Evolutionary conservation across 148 eudicot species (phyloP), one percentile per base, ranked within the genome.

Genomic region (Silene conica): DNA sequence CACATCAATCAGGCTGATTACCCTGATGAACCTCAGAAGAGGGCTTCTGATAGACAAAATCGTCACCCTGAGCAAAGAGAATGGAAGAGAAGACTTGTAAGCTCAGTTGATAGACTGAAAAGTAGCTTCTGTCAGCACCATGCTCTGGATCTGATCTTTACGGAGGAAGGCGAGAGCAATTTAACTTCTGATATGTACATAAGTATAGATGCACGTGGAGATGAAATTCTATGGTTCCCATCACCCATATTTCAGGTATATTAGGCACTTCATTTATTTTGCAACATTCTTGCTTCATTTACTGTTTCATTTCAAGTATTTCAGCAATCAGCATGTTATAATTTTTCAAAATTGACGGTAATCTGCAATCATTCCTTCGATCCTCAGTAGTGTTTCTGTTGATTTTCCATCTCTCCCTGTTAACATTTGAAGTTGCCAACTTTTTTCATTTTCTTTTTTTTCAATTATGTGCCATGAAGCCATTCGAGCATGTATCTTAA

Each of bases 41-140:
- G 89, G 76, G 81, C 81, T 41, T 79, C 78, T 41, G 98, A 95
- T 72, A 82, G 89, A 78, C 96, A 88, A 78, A 89, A 82, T 72
- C 96, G 96, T 64, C 80, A 95, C 74, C 93, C 98, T 74, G 98
- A 95, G 83, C 97, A 84, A 73, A 92, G 96, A 79, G 98, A 91
- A 86, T 95, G 98, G 98, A 92, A 80, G 80, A 89, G 89, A 74
- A 89, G 90, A 78, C 97, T 95, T 74, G 86, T 86, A 52, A 81
- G 80, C 73, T 83, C 84, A n/a, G 93, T 95, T 75, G 97, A 94
- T 77, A 83, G 98, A 81, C 84, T 95, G 22, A 95, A 95, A 78
- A 93, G 85, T 80, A 92, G 96, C 80, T 95, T 95, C 79, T 92
- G 97, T 76, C 89, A 87, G 79, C 92, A 88, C 76, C 98, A 95